Base-by-base conservation (phyloP, 257 asterid genomes). In the Mentha longifolia region DNA sequence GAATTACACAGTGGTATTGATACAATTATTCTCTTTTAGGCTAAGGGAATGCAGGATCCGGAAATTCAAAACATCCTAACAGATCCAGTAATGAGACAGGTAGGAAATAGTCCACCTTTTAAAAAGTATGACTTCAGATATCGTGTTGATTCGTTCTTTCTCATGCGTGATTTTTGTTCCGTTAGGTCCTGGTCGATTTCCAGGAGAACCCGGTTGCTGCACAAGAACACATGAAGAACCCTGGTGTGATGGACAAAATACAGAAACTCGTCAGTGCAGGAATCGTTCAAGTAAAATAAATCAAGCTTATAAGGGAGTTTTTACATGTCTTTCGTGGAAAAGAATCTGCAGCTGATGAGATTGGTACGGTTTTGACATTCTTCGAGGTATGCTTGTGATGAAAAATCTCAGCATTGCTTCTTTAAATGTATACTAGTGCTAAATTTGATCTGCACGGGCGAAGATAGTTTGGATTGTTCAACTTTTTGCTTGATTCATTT, bases 21-120 rank as follows among this genome's bases (percentile, higher is more conserved):
- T 28, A 28, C 31, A 28, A 28, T 3, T 28, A 28, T 0, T 17
- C 19, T 47, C 35, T 25, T 35, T 5, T 68, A 94, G 98, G 99
- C 96, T 0, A 89, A 86, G 83, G 99, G 68, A 17, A 91, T 94
- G 99, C 97, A 91, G 72, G 99, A 91, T 31, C 99, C 97, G 0
- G 99, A 91, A 81, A 82, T 94, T 70, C 99, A 94, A 69, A 94
- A 88, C 73, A 94, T 94, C 74, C 86, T 94, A 31, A 84, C 96
- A 1, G 97, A 91, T 82, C 98, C 99, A 6, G 96, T 94, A 4
- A 94, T 94, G 99, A 84, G 95, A 86, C 99, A 94, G 98, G 98
- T 91, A 54, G 0, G 5, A 9, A 7, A 2, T 20, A 28, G 0
- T 54, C 4, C 28, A 17, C 6, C 7, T 9, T 22, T 17, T 19